Evolutionary conservation across 768 basidiomycete species (phyloP), one percentile per base, ranked within the genome.

Genomic region (Mycena galericulata): DNA sequence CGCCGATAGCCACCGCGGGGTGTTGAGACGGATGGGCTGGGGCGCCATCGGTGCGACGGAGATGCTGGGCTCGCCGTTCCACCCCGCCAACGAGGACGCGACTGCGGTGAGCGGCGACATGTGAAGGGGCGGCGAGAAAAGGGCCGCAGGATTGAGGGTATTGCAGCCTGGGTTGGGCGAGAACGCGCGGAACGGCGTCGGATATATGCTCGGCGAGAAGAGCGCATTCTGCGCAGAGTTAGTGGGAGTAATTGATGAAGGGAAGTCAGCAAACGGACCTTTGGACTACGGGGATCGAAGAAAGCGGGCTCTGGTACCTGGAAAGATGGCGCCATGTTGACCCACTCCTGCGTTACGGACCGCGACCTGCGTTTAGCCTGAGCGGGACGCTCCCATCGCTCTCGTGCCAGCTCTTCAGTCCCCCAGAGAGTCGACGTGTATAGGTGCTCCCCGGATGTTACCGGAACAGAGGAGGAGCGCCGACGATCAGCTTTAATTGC

Each of bases 401-500:
- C 46, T 26, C 53, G 29, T 1, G 14, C 24, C 20, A 26, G 10
- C 18, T 58, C 60, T 22, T 55, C 51, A 17, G 38, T 8, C 10
- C 22, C 24, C 54, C 43, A 62, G 36, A 60, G 18, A 1, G 29
- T 29, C 14, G 58, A 47, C 22, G 54, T 53, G 58, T 43, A 65
- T 36, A 49, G 50, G 30, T 68, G 70, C 32, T 72, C 70, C 17
- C 59, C 67, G 1, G 15, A 45, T 1, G 67, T 72, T 1, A 72
- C 67, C 3, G 70, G 70, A 17, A 72, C 67, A 10, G 70, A 72
- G 26, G 70, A 65, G 15, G 70, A 72, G 36, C 70, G 70, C 5
- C 70, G 59, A 9, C 70, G 70, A 36, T 59, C 63, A 22, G 58
- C 58, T 38, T 61, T 72, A 22, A 64, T 55, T 29, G 43, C 36